Base-by-base conservation (phyloP, 441 rosid species). In the Eugenia klotzschiana region DNA sequence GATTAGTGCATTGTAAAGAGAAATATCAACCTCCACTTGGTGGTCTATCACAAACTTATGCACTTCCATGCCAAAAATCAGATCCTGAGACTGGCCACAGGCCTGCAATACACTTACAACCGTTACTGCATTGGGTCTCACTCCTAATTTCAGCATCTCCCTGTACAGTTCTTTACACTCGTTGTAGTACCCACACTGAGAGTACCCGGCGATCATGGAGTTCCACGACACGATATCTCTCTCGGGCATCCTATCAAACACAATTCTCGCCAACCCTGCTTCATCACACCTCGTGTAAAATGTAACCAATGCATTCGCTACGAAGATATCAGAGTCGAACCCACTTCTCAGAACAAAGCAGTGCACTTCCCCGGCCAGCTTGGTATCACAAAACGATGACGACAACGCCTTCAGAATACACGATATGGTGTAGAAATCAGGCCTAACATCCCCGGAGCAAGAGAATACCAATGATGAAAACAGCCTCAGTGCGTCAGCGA, bases 151-250 rank as follows among this genome's bases (percentile, higher is more conserved):
- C 82, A 92, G 49, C 99, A 94, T 92, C 81, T 89, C 84, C 86
- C 84, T 84, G 82, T 87, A 94, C 88, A 96, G 85, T 29, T 84
- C 87, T 87, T 94, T 94, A 82, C 98, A 94, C 54, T 92, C 94
- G 40, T 87, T 91, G 82, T 89, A 94, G 85, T 79, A 87, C 50
- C 98, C 96, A 43, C 86, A 90, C 77, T 94, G 99, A 57, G 99
- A 94, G 83, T 94, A 96, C 37, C 96, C 98, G 0, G 96, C 84
- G 84, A 94, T 89, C 95, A 96, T 92, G 14, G 97, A 94, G 85
- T 94, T 96, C 98, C 99, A 96, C 1, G 95, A 86, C 52, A 96
- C 94, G 2, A 92, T 86, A 87, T 94, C 99, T 89, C 93, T 94
- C 18, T 88, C 84, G 51, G 81, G 72, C 94, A 94, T 93, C 83